phyloP scores from a whole-genome alignment of 495 filamentous ascomycete genomes.

The Parathielavia hyrcaniae region DNA sequence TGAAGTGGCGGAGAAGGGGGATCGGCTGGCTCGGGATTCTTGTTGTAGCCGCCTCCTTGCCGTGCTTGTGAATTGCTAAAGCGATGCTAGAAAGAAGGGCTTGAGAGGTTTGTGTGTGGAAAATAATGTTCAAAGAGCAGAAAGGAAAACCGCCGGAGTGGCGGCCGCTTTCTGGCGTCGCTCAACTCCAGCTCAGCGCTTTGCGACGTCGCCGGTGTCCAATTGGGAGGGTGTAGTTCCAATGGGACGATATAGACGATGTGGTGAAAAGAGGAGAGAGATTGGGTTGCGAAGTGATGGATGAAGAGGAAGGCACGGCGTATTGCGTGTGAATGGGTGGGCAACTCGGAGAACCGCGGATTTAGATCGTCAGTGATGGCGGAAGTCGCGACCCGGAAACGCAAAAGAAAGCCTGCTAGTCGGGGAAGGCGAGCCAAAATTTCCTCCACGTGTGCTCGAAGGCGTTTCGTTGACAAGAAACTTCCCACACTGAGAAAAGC shows the following conservation, averaged over 20 bases:
- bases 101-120: background rate
- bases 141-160: background rate
- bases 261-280: background rate
- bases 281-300: background rate
- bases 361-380: background rate
- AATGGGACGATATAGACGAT: background rate
- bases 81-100: background rate
- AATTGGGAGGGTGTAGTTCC: background rate
- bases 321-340: background rate
- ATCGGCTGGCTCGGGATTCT: background rate
- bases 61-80: background rate
- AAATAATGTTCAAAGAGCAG: too few species aligned
- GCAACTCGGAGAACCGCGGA: too few species aligned
- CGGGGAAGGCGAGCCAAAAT: too few species aligned
- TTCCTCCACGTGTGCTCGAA: too few species aligned
- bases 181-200: background rate
- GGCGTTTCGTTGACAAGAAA: too few species aligned
- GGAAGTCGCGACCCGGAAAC: too few species aligned
- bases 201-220: background rate
- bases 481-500: too few species aligned
- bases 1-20: background rate
- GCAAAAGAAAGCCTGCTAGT: too few species aligned
- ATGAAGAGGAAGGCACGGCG: background rate
- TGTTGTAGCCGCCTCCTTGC: too few species aligned
- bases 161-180: background rate